Percentiles rank a stretch among this genome's conserved stretches.
Conservation (phyloP, 306 rosid genomes). For the Sechiopsis laciniata region DNA sequence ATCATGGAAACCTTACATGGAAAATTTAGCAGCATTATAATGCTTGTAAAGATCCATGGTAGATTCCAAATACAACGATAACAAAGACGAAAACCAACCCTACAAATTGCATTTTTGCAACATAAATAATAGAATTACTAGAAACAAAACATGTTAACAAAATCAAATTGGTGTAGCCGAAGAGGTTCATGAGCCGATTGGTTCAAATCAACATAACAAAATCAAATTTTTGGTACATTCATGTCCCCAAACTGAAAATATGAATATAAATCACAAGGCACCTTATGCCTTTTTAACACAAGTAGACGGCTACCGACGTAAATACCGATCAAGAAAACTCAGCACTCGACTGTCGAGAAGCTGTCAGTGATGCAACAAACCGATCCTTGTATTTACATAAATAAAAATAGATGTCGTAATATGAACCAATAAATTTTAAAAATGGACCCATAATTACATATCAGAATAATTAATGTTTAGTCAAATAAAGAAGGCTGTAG, state of each 20-base stretch:
- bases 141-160: too few species aligned
- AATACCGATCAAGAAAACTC: slow-evolving; percentile 82
- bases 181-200: too few species aligned
- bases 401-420: background rate
- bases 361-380: slow-evolving; percentile 60
- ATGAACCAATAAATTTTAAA: background rate
- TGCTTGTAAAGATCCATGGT: too few species aligned
- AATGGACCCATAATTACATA: background rate
- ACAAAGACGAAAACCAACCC: too few species aligned
- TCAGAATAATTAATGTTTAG: background rate
- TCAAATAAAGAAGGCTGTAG: background rate
- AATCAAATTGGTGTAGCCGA: too few species aligned
- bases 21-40: too few species aligned
- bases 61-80: too few species aligned
- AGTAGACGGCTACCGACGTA: slow-evolving; percentile 72
- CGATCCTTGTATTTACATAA: slow-evolving; percentile 58
- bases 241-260: background rate
- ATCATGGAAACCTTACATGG: too few species aligned
- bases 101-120: too few species aligned
- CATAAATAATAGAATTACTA: too few species aligned
- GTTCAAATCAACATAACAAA: too few species aligned
- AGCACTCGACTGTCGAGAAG: slow-evolving; percentile 65
- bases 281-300: slow-evolving; percentile 86
- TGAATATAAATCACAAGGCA: slow-evolving; percentile 16
- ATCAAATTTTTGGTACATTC: too few species aligned